Base-by-base conservation (phyloP, 148 eudicot species). In the Silene latifolia region DNA sequence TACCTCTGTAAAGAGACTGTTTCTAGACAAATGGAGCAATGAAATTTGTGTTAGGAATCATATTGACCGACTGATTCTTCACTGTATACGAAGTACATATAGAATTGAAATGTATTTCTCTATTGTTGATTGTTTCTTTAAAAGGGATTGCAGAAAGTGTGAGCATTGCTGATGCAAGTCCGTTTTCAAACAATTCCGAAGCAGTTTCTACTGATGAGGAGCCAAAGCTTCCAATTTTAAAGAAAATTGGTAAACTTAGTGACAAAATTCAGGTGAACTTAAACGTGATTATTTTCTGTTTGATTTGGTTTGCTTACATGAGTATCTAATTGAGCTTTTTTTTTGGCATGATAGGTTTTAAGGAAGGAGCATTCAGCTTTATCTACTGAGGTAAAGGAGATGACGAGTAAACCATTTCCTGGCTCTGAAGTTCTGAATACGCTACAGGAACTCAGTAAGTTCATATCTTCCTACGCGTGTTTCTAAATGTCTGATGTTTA, bases 401-500 rank as follows among this genome's bases (percentile, higher is more conserved):
- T 89, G 63, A 86, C 83, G 70, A 74, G 76, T 21, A 87, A 86
- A 73, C 78, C 85, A 57, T 88, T 90, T 86, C 84, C 89, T 64
- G 90, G 97, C n/a, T 81, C 85, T 47, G 92, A 91, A 78, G 85
- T 86, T 85, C 74, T 87, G 13, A 73, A 71, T 66, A 91, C 91
- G 59, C 87, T 91, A 75, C 88, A 91, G 83, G 83, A 81, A 65
- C 88, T 94, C 18, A 80, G 98, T 94, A 84, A 60, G 92, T 74
- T 68, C 69, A n/a, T 56, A 76, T 42, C 63, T 71, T n/a, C 7
- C 3, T 53, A 23, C 35, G 46, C 15, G 12, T 1, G n/a, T 44
- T 29, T 62, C 18, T 51, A 10, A 4, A 15, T 24, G 59, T 21
- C 29, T 58, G 23, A 18, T 6, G 23, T 32, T 63, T 54, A 66